Evolutionary conservation across 2,329 filamentous ascomycete species (phyloP), one percentile per base, ranked within the genome.

Genomic region (Ceratocystis eucalypticola): DNA sequence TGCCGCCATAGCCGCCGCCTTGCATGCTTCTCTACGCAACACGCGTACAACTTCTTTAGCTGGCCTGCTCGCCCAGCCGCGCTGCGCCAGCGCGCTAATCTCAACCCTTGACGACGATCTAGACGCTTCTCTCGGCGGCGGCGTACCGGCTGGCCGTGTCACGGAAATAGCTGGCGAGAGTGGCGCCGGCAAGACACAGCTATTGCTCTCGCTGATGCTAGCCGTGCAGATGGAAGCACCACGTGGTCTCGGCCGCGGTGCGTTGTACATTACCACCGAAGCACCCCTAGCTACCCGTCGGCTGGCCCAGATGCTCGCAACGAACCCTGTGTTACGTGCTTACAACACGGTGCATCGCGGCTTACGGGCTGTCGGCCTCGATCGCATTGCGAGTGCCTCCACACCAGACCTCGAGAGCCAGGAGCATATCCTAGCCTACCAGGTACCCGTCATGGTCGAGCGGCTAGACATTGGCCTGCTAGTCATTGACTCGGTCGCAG

Each of bases 201-300:
- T 96, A 72, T 86, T 97, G 33, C 83, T 97, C 33, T 86, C 87
- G 25, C 82, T 99, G 33, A 85, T 96, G 57, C 85, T 97, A 44
- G 83, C 92, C 41, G 87, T 87, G 17, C 94, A 99, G 75, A 86
- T 97, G 3, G 85, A 89, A 1, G 77, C 84, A 0, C 88, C 90
- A 0, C 79, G 80, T 53, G 91, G 90, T 5, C 80, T 91, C 0
- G 82, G 82, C 46, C 85, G 85, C 68, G 82, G 85, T n/a, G 88
- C 90, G 0, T 81, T 99, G 45, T 99, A 99, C 79, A 89, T 99
- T 72, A 95, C 92, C 1, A 97, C 94, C 55, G 94, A 99, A 77
- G 87, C 91, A 0, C 81, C 89, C 0, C 82, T 99, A 1, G 86
- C 91, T 22, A 97, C 93, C 5, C 83, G 79, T 2, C 89, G 94